phyloP scores from a whole-genome alignment of 371 early-diverging fungal genomes.

The Gilbertella persicaria region DNA sequence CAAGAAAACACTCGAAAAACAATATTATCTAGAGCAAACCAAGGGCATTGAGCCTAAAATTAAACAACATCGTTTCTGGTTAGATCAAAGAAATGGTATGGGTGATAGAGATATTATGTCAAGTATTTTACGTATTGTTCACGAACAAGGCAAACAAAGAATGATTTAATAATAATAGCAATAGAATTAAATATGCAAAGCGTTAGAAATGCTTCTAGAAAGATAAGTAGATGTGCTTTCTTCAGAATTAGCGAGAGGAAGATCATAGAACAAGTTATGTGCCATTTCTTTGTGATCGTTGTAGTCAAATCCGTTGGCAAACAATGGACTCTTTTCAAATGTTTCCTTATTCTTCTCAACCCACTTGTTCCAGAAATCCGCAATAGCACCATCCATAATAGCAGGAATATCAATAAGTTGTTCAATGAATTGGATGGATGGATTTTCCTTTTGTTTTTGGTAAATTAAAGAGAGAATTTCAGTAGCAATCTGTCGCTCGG shows the following conservation, averaged over 20 bases:
- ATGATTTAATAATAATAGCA: conserved; percentile 1
- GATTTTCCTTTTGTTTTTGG: conserved; percentile 61
- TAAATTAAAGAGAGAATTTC: conserved; percentile 72
- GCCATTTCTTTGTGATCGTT: conserved; percentile 68
- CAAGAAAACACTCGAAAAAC: conserved; percentile 19
- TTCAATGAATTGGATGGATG: conserved; percentile 56
- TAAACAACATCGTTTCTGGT: conserved; percentile 44
- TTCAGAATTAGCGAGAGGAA: conserved; percentile 65
- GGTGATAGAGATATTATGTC: conserved; percentile 42
- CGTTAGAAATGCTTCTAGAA: conserved; percentile 13
- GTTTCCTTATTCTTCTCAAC: conserved; percentile 41
- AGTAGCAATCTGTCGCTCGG: conserved; percentile 81
- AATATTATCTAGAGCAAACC: conserved; percentile 17
- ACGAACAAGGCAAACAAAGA: conserved; percentile 30
- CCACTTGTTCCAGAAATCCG: conserved; percentile 73
- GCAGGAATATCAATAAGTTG: conserved; percentile 59
- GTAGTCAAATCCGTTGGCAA: conserved; percentile 43
- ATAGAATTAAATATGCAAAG: conserved; percentile 6
- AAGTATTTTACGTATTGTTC: conserved; percentile 36
- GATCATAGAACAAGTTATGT: conserved; percentile 76
- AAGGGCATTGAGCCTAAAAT: conserved; percentile 18
- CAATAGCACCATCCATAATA: conserved; percentile 69
- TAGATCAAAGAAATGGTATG: conserved; percentile 40
- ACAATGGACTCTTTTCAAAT: conserved; percentile 26
- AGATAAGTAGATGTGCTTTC: conserved; percentile 75